Base-by-base conservation (phyloP, 2,329 filamentous ascomycete genomes). In the Diaporthe amygdali region DNA sequence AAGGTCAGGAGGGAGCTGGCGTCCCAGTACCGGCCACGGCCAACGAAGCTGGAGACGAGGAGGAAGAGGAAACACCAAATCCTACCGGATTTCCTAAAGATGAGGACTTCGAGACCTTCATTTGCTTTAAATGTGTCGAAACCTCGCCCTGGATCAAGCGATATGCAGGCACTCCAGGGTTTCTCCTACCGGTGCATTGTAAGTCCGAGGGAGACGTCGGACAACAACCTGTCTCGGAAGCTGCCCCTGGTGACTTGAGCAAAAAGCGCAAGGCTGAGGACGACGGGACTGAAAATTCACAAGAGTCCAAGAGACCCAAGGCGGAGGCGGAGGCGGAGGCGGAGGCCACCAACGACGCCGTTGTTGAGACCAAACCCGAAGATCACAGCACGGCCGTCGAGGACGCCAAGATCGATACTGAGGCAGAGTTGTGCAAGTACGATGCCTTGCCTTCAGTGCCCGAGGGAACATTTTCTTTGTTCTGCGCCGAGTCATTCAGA, bases 51-150 rank as follows among this genome's bases (percentile, higher is more conserved):
- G 66, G 32, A 49, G 81, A 82, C 0, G 83, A 84, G 0, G 87
- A 88, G 0, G 88, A 89, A 0, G 89, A 90, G 6, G 89, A 91
- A 5, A 84, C 89, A 0, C 93, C 94, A 0, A 85, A 94, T 69
- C 96, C 96, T 0, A 90, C 93, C 0, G 94, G 94, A 1, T 99
- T 99, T 75, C 96, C 96, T 0, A 86, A 88, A 0, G 96, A 98
- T 76, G 94, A 97, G 34, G 91, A 93, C 37, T 99, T 99, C 75
- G 94, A 97, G 67, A 90, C 92, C 34, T 93, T 98, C 77, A 88
- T 99, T 46, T 99, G 96, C 84, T 97, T 96, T 85, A 97, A 97
- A 79, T 99, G 96, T 76, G 88, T 97, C 17, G 91, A 95, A 49
- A 90, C 94, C 1, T 90, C 95, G 76, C 94, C 95, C 0, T 99